Evolutionary conservation across 139 green algal genomes (phyloP), one percentile per base, ranked within the genome.

Genomic region (Pleodorina starrii): DNA sequence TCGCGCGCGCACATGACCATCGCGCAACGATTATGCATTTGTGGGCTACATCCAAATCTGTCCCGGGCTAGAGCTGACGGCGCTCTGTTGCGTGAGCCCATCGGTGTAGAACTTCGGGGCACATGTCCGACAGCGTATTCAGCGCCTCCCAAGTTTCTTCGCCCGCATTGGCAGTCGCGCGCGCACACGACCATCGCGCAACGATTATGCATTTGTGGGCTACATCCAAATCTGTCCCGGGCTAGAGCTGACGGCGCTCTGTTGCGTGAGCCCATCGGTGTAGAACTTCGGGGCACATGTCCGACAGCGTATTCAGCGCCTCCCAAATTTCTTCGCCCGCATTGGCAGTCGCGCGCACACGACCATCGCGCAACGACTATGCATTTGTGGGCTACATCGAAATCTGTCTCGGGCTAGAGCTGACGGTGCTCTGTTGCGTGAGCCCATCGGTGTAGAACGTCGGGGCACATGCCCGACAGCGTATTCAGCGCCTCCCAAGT

Each of bases 231-330:
- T 5, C 27, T 40, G 44, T 57, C 74, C 74, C 29, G 43, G 44
- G 74, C 74, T 81, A 81, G 74, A 81, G 74, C 74, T 81, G 74
- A 43, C 43, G 74, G 74, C 29, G 74, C 74, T 50, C 74, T 63
- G 27, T 4, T 16, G 29, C 14, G 44, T 81, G 74, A 43, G 74
- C 74, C 44, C 44, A 63, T 43, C 74, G 74, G 74, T 81, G 74
- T 81, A 81, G 74, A 81, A 81, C 74, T 63, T 42, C 27, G 27
- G 74, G 27, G 25, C 42, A 46, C 71, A 79, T 27, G 11, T 57
- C n/a, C n/a, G n/a, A n/a, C n/a, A n/a, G n/a, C n/a, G n/a, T n/a
- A n/a, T n/a, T n/a, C n/a, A n/a, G n/a, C n/a, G n/a, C n/a, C n/a
- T n/a, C n/a, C n/a, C 10, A 57, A 21, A 12, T 57, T 57, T 57